A percentile compares a stretch with the other conserved stretches of the same genome.
Conservation (phyloP, 164 flowering plant species). For the Vitis riparia region DNA sequence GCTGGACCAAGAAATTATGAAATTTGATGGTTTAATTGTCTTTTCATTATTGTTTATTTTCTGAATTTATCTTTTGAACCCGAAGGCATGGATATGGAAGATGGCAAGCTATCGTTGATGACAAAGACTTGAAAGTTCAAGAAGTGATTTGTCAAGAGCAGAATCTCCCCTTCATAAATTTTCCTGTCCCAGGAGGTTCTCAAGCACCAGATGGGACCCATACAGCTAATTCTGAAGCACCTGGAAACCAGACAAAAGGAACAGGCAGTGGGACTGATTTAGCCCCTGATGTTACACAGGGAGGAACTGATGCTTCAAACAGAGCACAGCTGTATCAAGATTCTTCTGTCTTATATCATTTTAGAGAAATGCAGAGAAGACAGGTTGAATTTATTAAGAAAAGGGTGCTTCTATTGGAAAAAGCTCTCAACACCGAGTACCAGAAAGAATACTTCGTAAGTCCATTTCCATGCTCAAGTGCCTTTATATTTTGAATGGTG, state of each 20-base stretch:
- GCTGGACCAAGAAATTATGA: background rate
- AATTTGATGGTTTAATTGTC: background rate
- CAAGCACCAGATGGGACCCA: slow-evolving; percentile 45
- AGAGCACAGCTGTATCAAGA: slow-evolving; percentile 54
- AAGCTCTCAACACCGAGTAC: slow-evolving; percentile 74
- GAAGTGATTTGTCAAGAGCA: slow-evolving; percentile 82
- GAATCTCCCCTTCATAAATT: slow-evolving; percentile 64
- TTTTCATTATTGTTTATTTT: background rate
- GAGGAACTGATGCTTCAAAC: slow-evolving; percentile 38
- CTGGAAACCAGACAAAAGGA: slow-evolving; percentile 31
- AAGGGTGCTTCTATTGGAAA: slow-evolving; percentile 89
- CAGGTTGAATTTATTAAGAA: slow-evolving; percentile 91
- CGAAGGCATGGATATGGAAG: slow-evolving; percentile 97
- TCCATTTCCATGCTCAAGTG: slow-evolving; percentile 4
- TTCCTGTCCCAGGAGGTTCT: slow-evolving; percentile 46
- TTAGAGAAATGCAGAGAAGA: slow-evolving; percentile 87
- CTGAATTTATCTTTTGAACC: background rate
- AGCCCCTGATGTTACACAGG: slow-evolving; percentile 40
- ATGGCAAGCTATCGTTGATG: slow-evolving; percentile 99
- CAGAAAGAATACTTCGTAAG: slow-evolving; percentile 76
- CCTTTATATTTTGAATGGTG: too few species aligned
- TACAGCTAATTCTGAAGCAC: slow-evolving; percentile 25
- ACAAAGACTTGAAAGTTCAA: slow-evolving; percentile 74
- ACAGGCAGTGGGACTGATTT: slow-evolving; percentile 38
- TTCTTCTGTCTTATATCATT: slow-evolving; percentile 50